Evolutionary conservation across 108 stramenopile species (phyloP), one percentile per base, ranked within the genome.

Genomic region (Mayamaea pseudoterrestris): DNA sequence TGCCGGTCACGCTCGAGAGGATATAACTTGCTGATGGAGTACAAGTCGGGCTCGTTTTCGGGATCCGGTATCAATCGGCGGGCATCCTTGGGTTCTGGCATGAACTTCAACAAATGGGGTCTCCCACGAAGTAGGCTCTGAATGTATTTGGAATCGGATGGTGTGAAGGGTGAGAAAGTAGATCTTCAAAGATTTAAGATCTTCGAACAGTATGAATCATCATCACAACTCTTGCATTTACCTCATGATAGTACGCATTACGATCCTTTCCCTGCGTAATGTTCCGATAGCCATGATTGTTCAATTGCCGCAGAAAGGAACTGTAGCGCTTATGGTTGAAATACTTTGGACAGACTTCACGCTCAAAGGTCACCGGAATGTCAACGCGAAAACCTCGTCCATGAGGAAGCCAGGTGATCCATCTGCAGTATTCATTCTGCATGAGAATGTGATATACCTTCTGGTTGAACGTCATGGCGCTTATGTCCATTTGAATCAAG

Each of bases 311-410:
- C 23, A 78, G 66, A 57, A 90, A 85, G 46, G 53, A 63, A 5
- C 73, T 41, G 61, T 63, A 85, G 46, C 78, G 80, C 23, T 78
- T 71, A 44, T 87, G 90, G 30, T 76, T 72, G 47, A 92, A 92
- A 50, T 61, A 73, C 12, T 64, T 53, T 8, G 3, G 8, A 24
- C 42, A 45, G 5, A 58, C 39, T 14, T 48, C n/a, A 20, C 28
- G n/a, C 30, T 58, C 57, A 31, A 58, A 58, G 34, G 30, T 25
- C 5, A 27, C 18, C 8, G 74, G 68, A 32, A 86, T 64, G 8
- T 47, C 50, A 25, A 92, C 76, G 27, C 60, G 41, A 41, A 81
- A 87, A 22, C 66, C 60, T 34, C 73, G 47, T 25, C 90, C 83
- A 41, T 85, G 73, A 20, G 79, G 72, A 71, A 74, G 60, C 79